Evolutionary conservation across 2,329 filamentous ascomycete genomes (phyloP), one percentile per base, ranked within the genome.

Genomic region (Talaromyces sp.): DNA sequence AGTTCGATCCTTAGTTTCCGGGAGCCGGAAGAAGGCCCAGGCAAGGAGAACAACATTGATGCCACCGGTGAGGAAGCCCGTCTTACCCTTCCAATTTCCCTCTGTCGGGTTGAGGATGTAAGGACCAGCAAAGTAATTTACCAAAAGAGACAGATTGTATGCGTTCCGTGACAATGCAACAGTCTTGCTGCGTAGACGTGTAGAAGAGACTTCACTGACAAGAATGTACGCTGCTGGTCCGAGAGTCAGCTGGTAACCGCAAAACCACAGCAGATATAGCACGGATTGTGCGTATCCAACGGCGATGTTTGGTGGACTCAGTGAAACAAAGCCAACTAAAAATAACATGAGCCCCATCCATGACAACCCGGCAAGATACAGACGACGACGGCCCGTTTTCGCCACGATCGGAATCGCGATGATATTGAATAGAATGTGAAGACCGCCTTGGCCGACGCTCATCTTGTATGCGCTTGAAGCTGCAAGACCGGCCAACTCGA

Each of bases 201-300:
- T 71, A 1, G 75, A 76, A 0, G 70, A 75, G 28, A 67, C 79
- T 65, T 79, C 79, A 5, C 77, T 77, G 1, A 78, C 73, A 41
- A 79, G 70, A 37, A 76, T 74, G 39, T 81, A 82, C 37, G 70
- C 72, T 51, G 76, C 66, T 5, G 73, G 69, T 1, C 75, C 76
- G 55, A 77, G 69, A 0, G 73, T 76, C 36, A 72, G 56, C 48
- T 72, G 68, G 61, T 77, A 78, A 8, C 73, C 65, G 57, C 75
- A 71, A 6, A 70, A 68, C 60, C 73, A 77, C n/a, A 76, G 63
- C 4, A 76, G 65, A 21, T 70, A 73, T 43, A 70, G 64, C 5
- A 69, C 66, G 1, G 70, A 69, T 55, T 76, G 71, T 5, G 66
- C 70, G 68, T 70, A 75, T 31, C 66, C 62, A 1, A 70, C 61